Evolutionary conservation across 495 filamentous ascomycete genomes (phyloP), one percentile per base, ranked within the genome.

Genomic region (Haplographium delicatum): DNA sequence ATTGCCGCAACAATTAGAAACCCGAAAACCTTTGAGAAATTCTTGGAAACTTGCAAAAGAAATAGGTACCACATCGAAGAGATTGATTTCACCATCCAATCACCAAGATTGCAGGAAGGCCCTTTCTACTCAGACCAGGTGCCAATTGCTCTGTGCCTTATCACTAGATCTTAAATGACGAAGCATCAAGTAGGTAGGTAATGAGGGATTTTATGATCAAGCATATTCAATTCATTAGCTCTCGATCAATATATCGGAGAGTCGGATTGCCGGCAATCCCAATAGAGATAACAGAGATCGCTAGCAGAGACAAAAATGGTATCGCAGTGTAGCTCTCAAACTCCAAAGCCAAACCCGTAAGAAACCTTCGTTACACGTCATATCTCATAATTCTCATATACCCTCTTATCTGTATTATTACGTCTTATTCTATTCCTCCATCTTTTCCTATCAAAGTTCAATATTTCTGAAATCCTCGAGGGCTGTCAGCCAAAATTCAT

Each of bases 1-100:
- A 71, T 75, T 52, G 65, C 71, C 0, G 70, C 71, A n/a, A 75
- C 73, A 4, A 62, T 74, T 42, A 64, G 76, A 44, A 77, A 76
- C 47, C 51, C 57, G 47, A 62, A 62, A 19, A 76, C 73, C 0
- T 75, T 73, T 31, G 48, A 70, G 15, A 61, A 37, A 2, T 77
- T 77, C 45, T 38, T 72, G 30, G 50, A 59, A 0, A 61, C 50
- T 8, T 75, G 71, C 47, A 40, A 33, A n/a, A 35, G 13, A 19
- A 35, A 44, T 18, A 46, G 30, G 10, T 68, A 72, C 45, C 34
- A 24, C 2, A 59, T 77, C 26, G 57, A 58, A 34, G 47, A 67
- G 19, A 61, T 68, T 22, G 28, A 58, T 15, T 72, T 70, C 47
- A 51, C 61, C 7, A 61, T 72, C 31, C 54, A 62, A 22, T 34